These are phyloP conservation scores for Tricholoma matsutake DNA, from an alignment of 768 basidiomycete genomes.

Conservation along the genomic window DNA sequence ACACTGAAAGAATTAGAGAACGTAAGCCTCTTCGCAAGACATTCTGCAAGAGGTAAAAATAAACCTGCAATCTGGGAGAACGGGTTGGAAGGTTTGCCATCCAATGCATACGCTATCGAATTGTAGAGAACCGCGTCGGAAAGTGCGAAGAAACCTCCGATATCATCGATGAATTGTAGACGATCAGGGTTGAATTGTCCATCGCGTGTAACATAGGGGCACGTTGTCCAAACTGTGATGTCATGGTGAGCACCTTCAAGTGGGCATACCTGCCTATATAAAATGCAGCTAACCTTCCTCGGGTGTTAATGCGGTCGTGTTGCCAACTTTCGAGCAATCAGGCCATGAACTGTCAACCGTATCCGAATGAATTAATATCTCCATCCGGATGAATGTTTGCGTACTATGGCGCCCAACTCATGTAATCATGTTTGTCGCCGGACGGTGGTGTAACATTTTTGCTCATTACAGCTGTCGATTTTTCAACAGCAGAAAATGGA, in stretches of 20 bases:
- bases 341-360: slow-evolving; percentile 52
- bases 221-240: slow-evolving; percentile 52
- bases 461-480: slow-evolving; percentile 41
- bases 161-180: slow-evolving; percentile 47
- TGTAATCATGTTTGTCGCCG: slow-evolving; percentile 57
- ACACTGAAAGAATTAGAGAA: slow-evolving; percentile 24
- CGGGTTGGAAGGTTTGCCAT: slow-evolving; percentile 29
- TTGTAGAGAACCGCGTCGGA: slow-evolving; percentile 64
- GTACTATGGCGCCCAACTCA: slow-evolving; percentile 73
- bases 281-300: slow-evolving; percentile 40
- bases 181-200: slow-evolving; percentile 67
- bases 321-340: slow-evolving; percentile 54
- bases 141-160: slow-evolving; percentile 51
- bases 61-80: slow-evolving; percentile 45
- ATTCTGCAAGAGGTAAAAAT: slow-evolving; percentile 6
- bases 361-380: not conserved
- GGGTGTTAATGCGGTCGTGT: slow-evolving; percentile 52
- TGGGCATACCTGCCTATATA: not conserved
- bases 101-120: slow-evolving; percentile 51
- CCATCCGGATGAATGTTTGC: slow-evolving; percentile 14
- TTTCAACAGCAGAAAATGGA: not conserved
- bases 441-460: slow-evolving; percentile 48
- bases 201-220: slow-evolving; percentile 53
- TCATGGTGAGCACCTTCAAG: not conserved
- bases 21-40: not conserved